Conservation (phyloP, 139 green algal species). For the Zygnema cylindricum region DNA sequence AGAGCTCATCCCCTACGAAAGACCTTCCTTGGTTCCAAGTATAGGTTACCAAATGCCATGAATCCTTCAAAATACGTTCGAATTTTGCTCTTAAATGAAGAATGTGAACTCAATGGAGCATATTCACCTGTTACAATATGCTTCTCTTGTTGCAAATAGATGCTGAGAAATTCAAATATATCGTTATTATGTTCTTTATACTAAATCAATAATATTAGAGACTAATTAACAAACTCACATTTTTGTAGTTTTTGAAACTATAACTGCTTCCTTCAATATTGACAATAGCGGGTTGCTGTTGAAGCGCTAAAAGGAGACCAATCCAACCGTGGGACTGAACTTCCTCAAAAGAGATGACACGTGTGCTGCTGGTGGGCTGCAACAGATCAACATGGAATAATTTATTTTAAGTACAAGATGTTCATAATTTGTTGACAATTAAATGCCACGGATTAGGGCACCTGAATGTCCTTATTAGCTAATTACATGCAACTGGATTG, state of each 20-base stretch:
- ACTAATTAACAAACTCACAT: neutral
- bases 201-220: neutral
- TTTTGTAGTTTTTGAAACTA: neutral
- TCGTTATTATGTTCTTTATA: too few relatives aligned
- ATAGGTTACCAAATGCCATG: too few relatives aligned
- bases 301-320: neutral
- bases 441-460: too few relatives aligned
- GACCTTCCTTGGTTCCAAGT: neutral
- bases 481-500: too few relatives aligned
- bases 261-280: neutral
- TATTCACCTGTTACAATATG: neutral
- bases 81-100: too few relatives aligned
- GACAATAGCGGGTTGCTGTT: neutral
- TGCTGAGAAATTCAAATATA: neutral
- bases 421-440: too few relatives aligned
- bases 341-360: neutral
- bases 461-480: too few relatives aligned
- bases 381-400: neutral
- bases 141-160: neutral
- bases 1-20: too few relatives aligned
- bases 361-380: neutral
- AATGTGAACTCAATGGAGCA: neutral
- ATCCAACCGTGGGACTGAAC: neutral
- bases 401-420: too few relatives aligned
- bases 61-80: too few relatives aligned